These are phyloP conservation scores for Oryza officinalis DNA, from an alignment of 176 grass and related monocot genomes.

Conservation along the genomic window DNA sequence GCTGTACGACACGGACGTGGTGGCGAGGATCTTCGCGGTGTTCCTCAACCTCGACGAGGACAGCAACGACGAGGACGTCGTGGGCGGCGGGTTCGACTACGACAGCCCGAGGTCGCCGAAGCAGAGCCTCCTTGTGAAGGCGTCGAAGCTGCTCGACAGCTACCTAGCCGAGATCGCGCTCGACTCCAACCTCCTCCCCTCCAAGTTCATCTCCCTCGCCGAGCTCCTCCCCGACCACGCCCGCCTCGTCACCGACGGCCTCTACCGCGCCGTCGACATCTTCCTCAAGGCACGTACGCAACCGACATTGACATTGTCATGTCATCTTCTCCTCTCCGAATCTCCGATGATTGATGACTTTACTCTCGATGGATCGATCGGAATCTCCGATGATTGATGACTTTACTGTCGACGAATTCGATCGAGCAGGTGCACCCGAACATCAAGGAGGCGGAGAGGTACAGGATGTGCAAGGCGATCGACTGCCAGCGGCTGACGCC, in stretches of 20 bases:
- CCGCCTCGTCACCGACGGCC: slow-evolving; percentile 80
- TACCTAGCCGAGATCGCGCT: slow-evolving; percentile 94
- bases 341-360: not conserved
- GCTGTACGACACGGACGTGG: slow-evolving; percentile 80
- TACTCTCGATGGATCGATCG: not conserved
- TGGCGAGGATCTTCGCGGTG: slow-evolving; percentile 67
- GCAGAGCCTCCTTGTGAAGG: slow-evolving; percentile 74
- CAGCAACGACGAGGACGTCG: slow-evolving; percentile 43
- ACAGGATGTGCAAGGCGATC: slow-evolving; percentile 89
- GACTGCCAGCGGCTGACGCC: slow-evolving; percentile 92
- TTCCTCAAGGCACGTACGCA: slow-evolving; percentile 67
- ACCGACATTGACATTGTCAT: not conserved
- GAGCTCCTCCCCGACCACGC: slow-evolving; percentile 91
- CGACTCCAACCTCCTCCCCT: slow-evolving; percentile 70
- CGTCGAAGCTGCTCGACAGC: slow-evolving; percentile 87
- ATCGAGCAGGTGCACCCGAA: slow-evolving; percentile 79
- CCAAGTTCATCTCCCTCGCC: slow-evolving; percentile 85
- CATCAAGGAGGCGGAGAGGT: slow-evolving; percentile 92
- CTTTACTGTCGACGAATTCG: not conserved
- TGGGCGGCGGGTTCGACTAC: slow-evolving; percentile 55
- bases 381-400: not conserved
- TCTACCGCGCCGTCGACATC: slow-evolving; percentile 94
- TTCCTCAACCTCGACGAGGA: slow-evolving; percentile 81
- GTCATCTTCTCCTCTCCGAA: not conserved
- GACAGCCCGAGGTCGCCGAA: slow-evolving; percentile 74